These are phyloP conservation scores for Pseudocercospora musae DNA, from an alignment of 2,329 filamentous ascomycete species.

Conservation along the genomic window DNA sequence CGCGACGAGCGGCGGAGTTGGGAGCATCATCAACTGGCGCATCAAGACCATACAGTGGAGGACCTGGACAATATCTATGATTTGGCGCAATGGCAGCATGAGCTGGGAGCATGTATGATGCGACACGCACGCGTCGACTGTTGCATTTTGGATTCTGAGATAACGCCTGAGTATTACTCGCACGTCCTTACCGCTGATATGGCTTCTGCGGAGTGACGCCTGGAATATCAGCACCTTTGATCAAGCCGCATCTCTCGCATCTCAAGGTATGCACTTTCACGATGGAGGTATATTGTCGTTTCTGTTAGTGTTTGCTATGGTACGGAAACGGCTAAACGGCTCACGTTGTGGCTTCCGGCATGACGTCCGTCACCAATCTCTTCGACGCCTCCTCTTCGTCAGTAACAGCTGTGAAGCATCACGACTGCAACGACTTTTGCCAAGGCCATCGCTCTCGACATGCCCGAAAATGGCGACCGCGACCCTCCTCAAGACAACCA, in stretches of 20 bases:
- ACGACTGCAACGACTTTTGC: neutral
- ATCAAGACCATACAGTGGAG: slow-evolving; percentile 4
- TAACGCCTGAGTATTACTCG: neutral
- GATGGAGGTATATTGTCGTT: neutral
- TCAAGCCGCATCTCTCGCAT: neutral
- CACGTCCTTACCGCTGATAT: slow-evolving; percentile 2
- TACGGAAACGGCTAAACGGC: neutral
- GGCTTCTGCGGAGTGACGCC: slow-evolving; percentile 1
- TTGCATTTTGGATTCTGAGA: slow-evolving; percentile 3
- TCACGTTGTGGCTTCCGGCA: neutral
- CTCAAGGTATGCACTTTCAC: neutral
- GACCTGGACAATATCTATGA: slow-evolving; percentile 7
- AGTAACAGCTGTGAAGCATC: neutral
- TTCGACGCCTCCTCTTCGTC: neutral
- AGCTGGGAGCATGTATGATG: neutral
- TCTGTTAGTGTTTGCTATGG: neutral
- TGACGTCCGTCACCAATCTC: neutral
- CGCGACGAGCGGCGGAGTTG: slow-evolving; percentile 9
- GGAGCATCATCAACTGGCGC: slow-evolving; percentile 8
- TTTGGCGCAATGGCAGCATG: slow-evolving; percentile 8
- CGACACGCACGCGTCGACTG: slow-evolving; percentile 8
- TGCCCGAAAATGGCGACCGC: neutral
- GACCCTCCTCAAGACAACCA: neutral
- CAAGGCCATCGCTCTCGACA: neutral
- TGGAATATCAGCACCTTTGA: slow-evolving; percentile 3